These are phyloP conservation scores for Gossypium longicalyx DNA, from an alignment of 345 rosid species.

Conservation along the genomic window DNA sequence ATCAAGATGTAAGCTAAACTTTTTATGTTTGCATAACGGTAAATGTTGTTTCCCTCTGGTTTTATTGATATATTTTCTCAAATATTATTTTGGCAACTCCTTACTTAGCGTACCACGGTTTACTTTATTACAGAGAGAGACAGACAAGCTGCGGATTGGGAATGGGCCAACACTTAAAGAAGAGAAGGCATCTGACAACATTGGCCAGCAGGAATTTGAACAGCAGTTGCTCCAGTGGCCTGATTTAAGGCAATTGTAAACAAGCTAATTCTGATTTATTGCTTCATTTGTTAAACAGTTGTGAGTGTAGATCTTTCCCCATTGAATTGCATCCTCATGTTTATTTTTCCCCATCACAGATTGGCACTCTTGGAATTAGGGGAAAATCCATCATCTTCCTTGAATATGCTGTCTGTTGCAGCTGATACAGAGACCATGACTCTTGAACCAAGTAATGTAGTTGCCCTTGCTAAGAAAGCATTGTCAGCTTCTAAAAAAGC, in stretches of 20 bases:
- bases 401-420: constrained; percentile 25
- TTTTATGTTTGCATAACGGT: background rate
- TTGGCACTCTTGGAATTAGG: constrained; percentile 31
- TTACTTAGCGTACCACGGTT: background rate
- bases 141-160: constrained; percentile 38
- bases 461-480: constrained; percentile 65
- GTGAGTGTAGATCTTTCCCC: background rate
- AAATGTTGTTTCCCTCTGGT: background rate
- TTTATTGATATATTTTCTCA: background rate
- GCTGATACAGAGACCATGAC: constrained; percentile 20
- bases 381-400: constrained; percentile 31
- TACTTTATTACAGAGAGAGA: constrained; percentile 2
- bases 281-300: background rate
- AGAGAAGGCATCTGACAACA: constrained; percentile 28
- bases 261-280: background rate
- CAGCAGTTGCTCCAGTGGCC: constrained; percentile 39
- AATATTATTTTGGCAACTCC: background rate
- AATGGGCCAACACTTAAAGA: constrained; percentile 27
- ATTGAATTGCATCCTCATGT: constrained; percentile 9
- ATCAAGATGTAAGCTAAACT: background rate
- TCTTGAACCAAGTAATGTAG: constrained; percentile 35
- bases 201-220: constrained; percentile 27
- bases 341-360: constrained; percentile 27
- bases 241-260: constrained; percentile 60
- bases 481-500: constrained; percentile 74